Percentiles rank a stretch among this genome's conserved stretches.
Evolutionary conservation across 1,139 yeast genomes (phyloP).

Genomic region (Kurtzmaniella quercitrusa): DNA sequence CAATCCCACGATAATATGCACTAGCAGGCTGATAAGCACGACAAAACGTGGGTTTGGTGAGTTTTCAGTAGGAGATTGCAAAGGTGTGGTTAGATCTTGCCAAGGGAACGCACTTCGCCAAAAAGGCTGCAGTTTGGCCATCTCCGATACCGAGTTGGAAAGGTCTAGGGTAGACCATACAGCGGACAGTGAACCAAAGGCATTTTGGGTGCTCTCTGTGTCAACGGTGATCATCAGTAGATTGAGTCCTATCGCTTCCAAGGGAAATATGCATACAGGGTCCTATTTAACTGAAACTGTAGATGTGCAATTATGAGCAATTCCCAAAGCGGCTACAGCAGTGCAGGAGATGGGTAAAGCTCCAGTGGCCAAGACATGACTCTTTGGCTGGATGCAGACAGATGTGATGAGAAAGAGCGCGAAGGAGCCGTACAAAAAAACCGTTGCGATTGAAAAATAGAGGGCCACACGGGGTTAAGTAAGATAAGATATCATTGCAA

Average conservation of each 20-base stretch:
- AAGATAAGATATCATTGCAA: too few relatives aligned
- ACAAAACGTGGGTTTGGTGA: conserved; percentile 31
- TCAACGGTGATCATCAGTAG: not conserved
- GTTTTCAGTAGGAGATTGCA: conserved; percentile 20
- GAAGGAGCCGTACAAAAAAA: too few relatives aligned
- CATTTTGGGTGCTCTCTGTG: not conserved
- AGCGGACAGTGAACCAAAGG: not conserved
- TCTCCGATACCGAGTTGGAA: not conserved
- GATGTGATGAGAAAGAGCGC: too few relatives aligned
- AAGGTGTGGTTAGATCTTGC: conserved; percentile 12
- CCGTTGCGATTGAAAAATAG: too few relatives aligned
- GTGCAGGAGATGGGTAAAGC: not conserved
- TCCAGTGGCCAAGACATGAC: too few relatives aligned
- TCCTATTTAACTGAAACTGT: not conserved
- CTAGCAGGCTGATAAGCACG: conserved; percentile 15
- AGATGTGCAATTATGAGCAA: not conserved
- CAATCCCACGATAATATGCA: conserved; percentile 11
- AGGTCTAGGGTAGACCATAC: not conserved
- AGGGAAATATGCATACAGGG: not conserved
- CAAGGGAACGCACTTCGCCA: not conserved
- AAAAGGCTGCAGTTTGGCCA: not conserved
- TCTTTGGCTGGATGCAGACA: too few relatives aligned
- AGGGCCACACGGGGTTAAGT: too few relatives aligned
- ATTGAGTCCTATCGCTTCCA: not conserved
- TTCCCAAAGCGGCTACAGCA: not conserved